phyloP scores from a whole-genome alignment of 441 rosid genomes.

The Euphorbia schlechtendalii region DNA sequence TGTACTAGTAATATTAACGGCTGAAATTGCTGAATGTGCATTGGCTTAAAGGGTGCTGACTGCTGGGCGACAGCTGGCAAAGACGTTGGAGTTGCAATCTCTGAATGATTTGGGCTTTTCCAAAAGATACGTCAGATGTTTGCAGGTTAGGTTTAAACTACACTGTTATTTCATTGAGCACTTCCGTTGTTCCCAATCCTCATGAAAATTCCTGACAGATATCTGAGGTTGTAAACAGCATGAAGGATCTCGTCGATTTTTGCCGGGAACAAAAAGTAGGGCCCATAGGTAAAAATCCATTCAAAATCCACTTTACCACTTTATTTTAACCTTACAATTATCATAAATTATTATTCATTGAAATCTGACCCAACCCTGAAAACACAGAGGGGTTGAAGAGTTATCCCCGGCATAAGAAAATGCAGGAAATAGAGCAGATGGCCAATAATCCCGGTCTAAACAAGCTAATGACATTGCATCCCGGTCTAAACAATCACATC shows the following conservation, averaged over 20 bases:
- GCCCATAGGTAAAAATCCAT: slow-evolving; percentile 91
- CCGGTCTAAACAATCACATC: slow-evolving; percentile 53
- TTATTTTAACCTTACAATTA: too few species aligned
- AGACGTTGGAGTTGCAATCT: slow-evolving; percentile 83
- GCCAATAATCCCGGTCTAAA: slow-evolving; percentile 74
- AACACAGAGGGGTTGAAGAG: slow-evolving; percentile 85
- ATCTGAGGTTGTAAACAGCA: slow-evolving; percentile 97
- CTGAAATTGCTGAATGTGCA: slow-evolving; percentile 11
- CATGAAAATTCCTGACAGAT: slow-evolving; percentile 43
- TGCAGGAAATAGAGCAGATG: slow-evolving; percentile 89
- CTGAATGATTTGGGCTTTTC: slow-evolving; percentile 92
- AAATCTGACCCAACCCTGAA: slow-evolving; percentile 13
- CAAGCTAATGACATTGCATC: slow-evolving; percentile 72
- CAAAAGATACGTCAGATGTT: slow-evolving; percentile 90
- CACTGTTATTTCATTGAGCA: slow-evolving; percentile 12
- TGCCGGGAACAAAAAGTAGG: slow-evolving; percentile 77
- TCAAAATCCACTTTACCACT: too few species aligned
- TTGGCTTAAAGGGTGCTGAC: slow-evolving; percentile 64
- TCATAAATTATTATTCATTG: slow-evolving; percentile 9
- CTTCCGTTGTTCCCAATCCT: slow-evolving; percentile 1
- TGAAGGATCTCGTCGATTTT: slow-evolving; percentile 94
- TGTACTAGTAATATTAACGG: slow-evolving; percentile 1
- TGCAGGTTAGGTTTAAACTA: slow-evolving; percentile 51
- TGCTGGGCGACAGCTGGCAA: slow-evolving; percentile 89
- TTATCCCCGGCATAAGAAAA: slow-evolving; percentile 76